phyloP scores from a whole-genome alignment of 495 filamentous ascomycete species.

The Daldinia grandis region DNA sequence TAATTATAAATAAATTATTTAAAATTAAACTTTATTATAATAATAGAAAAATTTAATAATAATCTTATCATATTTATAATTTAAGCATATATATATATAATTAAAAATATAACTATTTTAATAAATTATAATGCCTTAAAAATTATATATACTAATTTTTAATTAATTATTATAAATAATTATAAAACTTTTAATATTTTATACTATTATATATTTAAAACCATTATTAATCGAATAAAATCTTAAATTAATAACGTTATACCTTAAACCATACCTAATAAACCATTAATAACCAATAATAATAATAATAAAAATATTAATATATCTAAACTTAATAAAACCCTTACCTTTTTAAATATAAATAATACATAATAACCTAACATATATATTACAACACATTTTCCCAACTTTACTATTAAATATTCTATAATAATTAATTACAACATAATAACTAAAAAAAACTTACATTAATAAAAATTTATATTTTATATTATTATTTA shows the following conservation, averaged over 20 bases:
- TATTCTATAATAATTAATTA: background rate
- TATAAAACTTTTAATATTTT: background rate
- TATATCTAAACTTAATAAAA: background rate
- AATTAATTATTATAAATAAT: background rate
- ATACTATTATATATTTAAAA: background rate
- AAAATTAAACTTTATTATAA: background rate
- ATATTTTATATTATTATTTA: too few species aligned
- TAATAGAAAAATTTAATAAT: background rate
- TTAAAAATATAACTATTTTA: background rate
- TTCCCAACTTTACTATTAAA: background rate
- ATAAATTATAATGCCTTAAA: background rate
- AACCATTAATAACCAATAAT: background rate
- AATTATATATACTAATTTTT: background rate
- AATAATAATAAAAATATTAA: background rate
- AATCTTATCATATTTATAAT: background rate
- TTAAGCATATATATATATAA: background rate
- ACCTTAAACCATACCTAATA: too few species aligned
- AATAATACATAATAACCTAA: background rate
- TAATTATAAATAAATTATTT: background rate
- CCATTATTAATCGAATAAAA: background rate
- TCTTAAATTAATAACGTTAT: background rate
- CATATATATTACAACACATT: background rate
- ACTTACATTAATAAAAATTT: background rate
- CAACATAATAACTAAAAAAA: background rate
- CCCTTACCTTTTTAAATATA: background rate